Percentiles rank a stretch among this genome's conserved stretches.
These are phyloP conservation scores for Claviceps sorghi DNA, from an alignment of 2,329 filamentous ascomycete genomes.

Conservation along the genomic window DNA sequence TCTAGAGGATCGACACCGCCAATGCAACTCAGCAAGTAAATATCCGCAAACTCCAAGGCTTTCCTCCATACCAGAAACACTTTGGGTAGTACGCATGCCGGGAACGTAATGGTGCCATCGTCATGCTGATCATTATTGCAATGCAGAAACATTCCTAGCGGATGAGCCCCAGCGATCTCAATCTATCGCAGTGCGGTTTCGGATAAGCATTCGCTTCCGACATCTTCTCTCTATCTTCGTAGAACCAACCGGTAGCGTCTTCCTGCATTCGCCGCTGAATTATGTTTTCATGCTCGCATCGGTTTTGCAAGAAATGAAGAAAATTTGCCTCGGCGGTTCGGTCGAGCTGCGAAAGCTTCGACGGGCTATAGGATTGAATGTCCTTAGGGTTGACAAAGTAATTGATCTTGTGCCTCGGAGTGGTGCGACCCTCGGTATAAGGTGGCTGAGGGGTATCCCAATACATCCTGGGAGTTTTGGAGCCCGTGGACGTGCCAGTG, in stretches of 20 bases:
- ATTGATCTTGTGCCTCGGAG: constrained; percentile 54
- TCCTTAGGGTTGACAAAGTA: constrained; percentile 79
- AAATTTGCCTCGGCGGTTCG: constrained; percentile 60
- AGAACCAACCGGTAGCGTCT: constrained; percentile 79
- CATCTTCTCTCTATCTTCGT: constrained; percentile 66
- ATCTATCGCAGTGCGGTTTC: constrained; percentile 37
- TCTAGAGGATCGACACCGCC: not conserved
- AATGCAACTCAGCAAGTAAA: not conserved
- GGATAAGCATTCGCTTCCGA: constrained; percentile 44
- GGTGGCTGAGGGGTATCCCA: constrained; percentile 60
- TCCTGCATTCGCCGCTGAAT: constrained; percentile 54
- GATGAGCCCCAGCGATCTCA: constrained; percentile 26
- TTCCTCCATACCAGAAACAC: not conserved
- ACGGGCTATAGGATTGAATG: constrained; percentile 51
- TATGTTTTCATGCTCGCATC: constrained; percentile 62
- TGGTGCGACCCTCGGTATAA: constrained; percentile 59
- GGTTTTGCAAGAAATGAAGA: constrained; percentile 48
- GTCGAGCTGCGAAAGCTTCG: constrained; percentile 63
- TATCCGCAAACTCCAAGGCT: constrained; percentile 2
- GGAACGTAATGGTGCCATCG: not conserved
- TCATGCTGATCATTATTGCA: not conserved
- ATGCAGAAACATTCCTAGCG: constrained; percentile 8
- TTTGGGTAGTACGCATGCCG: not conserved
- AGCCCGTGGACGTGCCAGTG: constrained; percentile 27
- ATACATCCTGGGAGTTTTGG: constrained; percentile 53